These are phyloP conservation scores for Fusarium sulawesiense DNA, from an alignment of 2,329 filamentous ascomycete species.

Conservation along the genomic window DNA sequence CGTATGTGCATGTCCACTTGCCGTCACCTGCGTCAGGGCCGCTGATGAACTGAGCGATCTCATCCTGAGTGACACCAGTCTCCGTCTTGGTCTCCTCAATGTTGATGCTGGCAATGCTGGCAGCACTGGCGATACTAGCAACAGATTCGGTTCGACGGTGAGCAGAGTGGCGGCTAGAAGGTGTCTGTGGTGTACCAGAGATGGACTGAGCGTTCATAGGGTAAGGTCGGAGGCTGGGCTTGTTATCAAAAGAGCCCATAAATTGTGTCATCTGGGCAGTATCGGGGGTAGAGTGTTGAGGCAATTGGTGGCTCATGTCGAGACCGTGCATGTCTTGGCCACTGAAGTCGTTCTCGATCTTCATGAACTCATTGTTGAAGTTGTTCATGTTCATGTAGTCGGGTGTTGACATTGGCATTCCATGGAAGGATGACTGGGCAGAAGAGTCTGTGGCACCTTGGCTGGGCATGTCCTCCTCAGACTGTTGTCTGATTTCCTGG, in stretches of 20 bases:
- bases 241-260: conserved; percentile 57
- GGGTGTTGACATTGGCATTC: conserved; percentile 63
- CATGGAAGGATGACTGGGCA: conserved; percentile 61
- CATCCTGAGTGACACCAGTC: conserved; percentile 88
- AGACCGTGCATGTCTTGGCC: conserved; percentile 49
- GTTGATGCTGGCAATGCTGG: conserved; percentile 71
- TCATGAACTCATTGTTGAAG: conserved; percentile 59
- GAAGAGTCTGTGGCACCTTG: conserved; percentile 65
- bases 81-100: conserved; percentile 75
- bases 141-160: conserved; percentile 71
- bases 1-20: conserved; percentile 81
- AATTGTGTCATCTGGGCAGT: conserved; percentile 60
- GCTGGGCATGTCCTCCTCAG: conserved; percentile 65
- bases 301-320: conserved; percentile 58
- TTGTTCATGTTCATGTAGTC: conserved; percentile 68
- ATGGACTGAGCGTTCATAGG: conserved; percentile 37
- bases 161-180: conserved; percentile 45
- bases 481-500: conserved; percentile 67
- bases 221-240: conserved; percentile 54
- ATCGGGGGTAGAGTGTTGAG: conserved; percentile 65
- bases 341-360: conserved; percentile 52
- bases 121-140: conserved; percentile 67
- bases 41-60: conserved; percentile 80
- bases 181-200: conserved; percentile 23
- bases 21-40: conserved; percentile 78